Evolutionary conservation across 177 flowering plant genomes (phyloP).

Genomic region (Tripterygium wilfordii): DNA sequence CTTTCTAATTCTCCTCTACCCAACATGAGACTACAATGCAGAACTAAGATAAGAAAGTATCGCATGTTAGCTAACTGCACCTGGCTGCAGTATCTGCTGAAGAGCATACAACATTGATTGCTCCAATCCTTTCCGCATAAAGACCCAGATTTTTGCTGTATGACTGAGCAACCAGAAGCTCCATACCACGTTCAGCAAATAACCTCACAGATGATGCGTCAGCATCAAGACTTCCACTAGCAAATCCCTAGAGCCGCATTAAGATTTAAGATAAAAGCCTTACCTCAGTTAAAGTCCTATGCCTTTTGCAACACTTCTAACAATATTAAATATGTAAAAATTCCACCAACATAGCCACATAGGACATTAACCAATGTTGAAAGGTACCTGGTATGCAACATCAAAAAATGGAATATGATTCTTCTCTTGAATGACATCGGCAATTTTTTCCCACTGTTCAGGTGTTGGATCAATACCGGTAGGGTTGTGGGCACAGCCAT

Average conservation of each 20-base stretch:
- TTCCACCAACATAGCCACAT: no score
- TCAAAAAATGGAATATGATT: constrained; percentile 96
- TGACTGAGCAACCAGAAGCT: constrained; percentile 91
- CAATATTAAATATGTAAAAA: no score
- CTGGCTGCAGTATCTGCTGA: constrained; percentile 82
- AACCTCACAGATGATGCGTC: constrained; percentile 92
- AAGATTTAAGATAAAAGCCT: neutral
- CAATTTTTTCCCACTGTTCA: constrained; percentile 86
- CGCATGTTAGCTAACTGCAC: constrained; percentile 23
- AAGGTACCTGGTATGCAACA: constrained; percentile 98
- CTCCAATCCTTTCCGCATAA: constrained; percentile 95
- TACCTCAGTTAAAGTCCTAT: no score
- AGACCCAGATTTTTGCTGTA: constrained; percentile 95
- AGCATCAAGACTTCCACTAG: constrained; percentile 96
- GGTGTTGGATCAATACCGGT: constrained; percentile 97
- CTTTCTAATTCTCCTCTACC: no score
- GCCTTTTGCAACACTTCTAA: no score
- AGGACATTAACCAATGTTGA: neutral
- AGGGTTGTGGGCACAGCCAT: constrained; percentile 99
- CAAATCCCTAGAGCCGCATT: constrained; percentile 65
- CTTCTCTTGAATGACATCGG: constrained; percentile 95
- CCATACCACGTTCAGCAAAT: constrained; percentile 87
- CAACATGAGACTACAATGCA: neutral
- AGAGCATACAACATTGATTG: constrained; percentile 86
- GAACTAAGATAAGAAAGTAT: neutral